phyloP scores from a whole-genome alignment of 352 stramenopile species.

The Phytophthora tentaculata region DNA sequence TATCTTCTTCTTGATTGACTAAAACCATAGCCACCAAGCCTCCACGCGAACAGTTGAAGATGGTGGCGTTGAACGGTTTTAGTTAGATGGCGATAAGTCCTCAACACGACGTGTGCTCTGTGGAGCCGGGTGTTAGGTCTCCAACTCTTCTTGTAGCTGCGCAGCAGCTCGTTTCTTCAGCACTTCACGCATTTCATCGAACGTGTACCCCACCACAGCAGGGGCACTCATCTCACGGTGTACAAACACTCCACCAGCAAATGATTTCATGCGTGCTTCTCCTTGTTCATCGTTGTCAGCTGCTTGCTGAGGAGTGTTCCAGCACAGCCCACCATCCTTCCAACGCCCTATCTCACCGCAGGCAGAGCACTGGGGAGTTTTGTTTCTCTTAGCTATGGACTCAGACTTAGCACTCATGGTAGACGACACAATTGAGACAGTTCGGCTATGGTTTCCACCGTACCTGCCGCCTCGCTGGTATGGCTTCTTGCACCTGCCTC shows the following conservation, averaged over 20 bases:
- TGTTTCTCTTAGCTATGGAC: conserved; percentile 5
- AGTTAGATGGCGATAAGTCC: neutral
- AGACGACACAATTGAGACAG: neutral
- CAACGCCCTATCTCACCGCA: conserved; percentile 2
- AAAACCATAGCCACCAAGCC: neutral
- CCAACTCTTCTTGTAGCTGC: neutral
- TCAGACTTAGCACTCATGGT: neutral
- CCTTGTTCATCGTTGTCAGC: neutral
- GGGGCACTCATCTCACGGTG: neutral
- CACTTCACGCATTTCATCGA: neutral
- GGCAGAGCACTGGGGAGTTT: conserved; percentile 1
- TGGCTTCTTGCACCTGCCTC: conserved; percentile 5
- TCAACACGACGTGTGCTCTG: no score
- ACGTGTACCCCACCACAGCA: neutral
- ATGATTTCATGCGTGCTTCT: conserved; percentile 5
- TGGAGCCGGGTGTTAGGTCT: no score
- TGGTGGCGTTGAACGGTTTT: neutral
- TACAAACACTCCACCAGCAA: neutral
- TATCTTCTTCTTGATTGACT: neutral
- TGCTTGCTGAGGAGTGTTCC: neutral
- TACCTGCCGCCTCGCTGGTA: conserved; percentile 2
- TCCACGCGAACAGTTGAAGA: neutral
- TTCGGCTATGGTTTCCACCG: conserved; percentile 5
- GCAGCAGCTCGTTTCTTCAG: neutral
- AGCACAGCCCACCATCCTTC: neutral